Base-by-base conservation (phyloP, 2,329 filamentous ascomycete species). In the Claviceps sp. region DNA sequence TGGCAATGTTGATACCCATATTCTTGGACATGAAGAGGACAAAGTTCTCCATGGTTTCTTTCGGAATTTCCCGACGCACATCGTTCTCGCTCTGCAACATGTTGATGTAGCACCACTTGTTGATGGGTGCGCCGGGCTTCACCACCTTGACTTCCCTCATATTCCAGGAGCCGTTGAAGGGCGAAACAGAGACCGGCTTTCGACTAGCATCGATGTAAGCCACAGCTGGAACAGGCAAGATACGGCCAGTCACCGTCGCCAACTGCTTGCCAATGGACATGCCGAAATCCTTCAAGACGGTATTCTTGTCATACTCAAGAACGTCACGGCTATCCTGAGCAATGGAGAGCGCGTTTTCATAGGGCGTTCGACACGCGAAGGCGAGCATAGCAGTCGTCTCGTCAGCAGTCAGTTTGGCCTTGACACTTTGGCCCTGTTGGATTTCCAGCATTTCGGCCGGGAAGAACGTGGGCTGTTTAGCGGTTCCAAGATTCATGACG, bases 371-470 rank as follows among this genome's bases (percentile, higher is more conserved):
- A 52, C 84, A 86, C 1, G 88, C 84, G 61, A 88, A 87, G 0
- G 68, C 68, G 45, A 91, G 80, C 86, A 93, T 90, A 0, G 68
- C 60, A 0, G 75, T 71, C 0, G 84, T 86, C 60, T 91, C 84
- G 0, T 71, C 64, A 0, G 74, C 69, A 0, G 64, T 73, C 16
- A 90, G 70, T 58, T 82, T 80, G 4, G 75, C 68, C 40, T 76
- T 78, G 22, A 81, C 73, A 0, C 76, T 65, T 60, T 93, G 86
- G 0, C 85, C 85, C 1, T 77, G 72, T 8, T 80, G 61, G 2
- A 93, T 74, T 4, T 69, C 64, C 55, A 85, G 82, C 5, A 82
- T 68, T 62, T 90, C 84, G 0, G 79, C 76, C 0, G 86, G 85
- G 39, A 86, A 66, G 57, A 85, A 88, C 0, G 71, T 72, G 0